These are phyloP conservation scores for Cephalotrichum gorgonifer DNA, from an alignment of 2,329 filamentous ascomycete genomes.

Conservation along the genomic window DNA sequence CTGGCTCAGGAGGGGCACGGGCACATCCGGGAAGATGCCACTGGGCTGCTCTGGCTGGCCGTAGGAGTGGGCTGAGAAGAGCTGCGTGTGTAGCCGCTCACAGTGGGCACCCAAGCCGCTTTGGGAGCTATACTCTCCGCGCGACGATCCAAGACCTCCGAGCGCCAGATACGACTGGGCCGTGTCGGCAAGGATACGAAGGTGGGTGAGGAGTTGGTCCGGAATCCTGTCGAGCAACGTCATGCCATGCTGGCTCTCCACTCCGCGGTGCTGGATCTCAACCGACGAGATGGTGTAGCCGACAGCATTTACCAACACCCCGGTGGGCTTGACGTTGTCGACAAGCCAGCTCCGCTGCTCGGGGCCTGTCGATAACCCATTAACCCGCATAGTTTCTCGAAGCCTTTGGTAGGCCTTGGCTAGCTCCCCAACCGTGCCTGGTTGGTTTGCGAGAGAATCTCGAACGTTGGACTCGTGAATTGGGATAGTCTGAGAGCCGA, in stretches of 20 bases:
- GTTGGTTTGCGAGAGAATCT: constrained; percentile 12
- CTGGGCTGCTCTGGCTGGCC: constrained; percentile 13
- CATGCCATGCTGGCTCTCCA: constrained; percentile 61
- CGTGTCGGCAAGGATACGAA: constrained; percentile 83
- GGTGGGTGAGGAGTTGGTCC: constrained; percentile 72
- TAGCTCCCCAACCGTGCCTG: constrained; percentile 40
- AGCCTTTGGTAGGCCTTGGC: constrained; percentile 50
- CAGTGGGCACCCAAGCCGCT: constrained; percentile 58
- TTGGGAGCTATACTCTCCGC: constrained; percentile 49
- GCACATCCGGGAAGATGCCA: background rate
- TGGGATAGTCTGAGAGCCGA: constrained; percentile 10
- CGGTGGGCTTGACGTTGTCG: constrained; percentile 35
- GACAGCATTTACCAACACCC: constrained; percentile 55
- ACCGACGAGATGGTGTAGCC: constrained; percentile 79
- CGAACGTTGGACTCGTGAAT: constrained; percentile 24
- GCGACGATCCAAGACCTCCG: constrained; percentile 53
- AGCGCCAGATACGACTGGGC: constrained; percentile 75
- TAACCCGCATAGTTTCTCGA: constrained; percentile 45
- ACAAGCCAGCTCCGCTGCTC: constrained; percentile 19
- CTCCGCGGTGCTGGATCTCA: constrained; percentile 85
- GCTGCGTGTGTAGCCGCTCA: constrained; percentile 62
- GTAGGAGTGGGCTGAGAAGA: constrained; percentile 56
- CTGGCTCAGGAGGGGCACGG: constrained; percentile 48
- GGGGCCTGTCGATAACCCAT: constrained; percentile 32
- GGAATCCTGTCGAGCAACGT: constrained; percentile 78